Base-by-base conservation (phyloP, 495 filamentous ascomycete genomes). In the Podospora conica region DNA sequence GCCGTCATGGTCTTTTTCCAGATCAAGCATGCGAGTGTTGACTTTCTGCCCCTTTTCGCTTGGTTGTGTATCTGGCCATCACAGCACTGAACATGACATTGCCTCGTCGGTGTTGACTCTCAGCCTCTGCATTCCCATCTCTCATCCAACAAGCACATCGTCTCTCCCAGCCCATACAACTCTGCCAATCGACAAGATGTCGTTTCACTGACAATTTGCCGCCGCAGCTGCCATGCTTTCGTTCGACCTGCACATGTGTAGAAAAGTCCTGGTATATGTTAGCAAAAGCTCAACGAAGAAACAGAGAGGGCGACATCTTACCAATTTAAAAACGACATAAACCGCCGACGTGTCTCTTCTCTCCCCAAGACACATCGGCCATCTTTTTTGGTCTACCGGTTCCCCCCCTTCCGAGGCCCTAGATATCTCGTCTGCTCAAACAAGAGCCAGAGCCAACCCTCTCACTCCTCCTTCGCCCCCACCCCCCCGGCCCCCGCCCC, bases 401-500 rank as follows among this genome's bases (percentile, higher is more conserved):
- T 20, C 25, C 20, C 20, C 55, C 5, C 25, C 40, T n/a, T 10
- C 33, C 20, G 54, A 12, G 22, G 3, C 55, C 7, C 55, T 20
- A 23, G 7, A 23, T 57, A n/a, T 57, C 7, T 22, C 55, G 0
- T 24, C 55, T 25, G 22, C 20, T 22, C 20, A 23, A 9, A 12
- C 54, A 55, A 58, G 25, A 15, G 25, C 9, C 18, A 25, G 6
- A 1, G 10, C 22, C 24, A 27, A 15, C 11, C 8, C 27, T 29
- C 60, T 53, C 20, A 53, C n/a, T 40, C 29, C 23, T 48, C n/a
- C 28, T 53, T 48, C 18, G 3, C 3, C 15, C 23, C 57, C 24
- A 10, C 1, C 58, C n/a, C 20, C 20, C 23, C 23, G 1, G 9
- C 11, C 1, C 20, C 62, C 27, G 57, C 75, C 27, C 75, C 79